Conservation (phyloP, 192 early-diverging fungal species). For the Linderina pennispora region DNA sequence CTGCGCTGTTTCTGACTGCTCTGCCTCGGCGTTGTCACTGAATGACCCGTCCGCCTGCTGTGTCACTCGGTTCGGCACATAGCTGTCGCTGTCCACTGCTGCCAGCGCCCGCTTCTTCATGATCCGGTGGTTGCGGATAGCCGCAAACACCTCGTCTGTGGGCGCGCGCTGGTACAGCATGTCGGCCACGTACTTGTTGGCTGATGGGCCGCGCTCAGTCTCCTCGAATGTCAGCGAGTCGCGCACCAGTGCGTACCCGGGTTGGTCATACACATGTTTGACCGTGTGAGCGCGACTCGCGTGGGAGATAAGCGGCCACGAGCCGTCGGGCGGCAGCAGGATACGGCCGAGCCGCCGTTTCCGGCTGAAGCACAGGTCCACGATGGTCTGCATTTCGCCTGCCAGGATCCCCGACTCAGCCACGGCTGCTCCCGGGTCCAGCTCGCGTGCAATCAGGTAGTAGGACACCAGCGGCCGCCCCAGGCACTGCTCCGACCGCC, state of each 20-base stretch:
- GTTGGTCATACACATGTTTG: slow-evolving; percentile 33
- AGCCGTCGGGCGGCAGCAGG: slow-evolving; percentile 55
- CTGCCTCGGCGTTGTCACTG: slow-evolving; percentile 16
- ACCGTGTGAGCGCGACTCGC: slow-evolving; percentile 39
- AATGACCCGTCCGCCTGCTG: not conserved
- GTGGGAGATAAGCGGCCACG: slow-evolving; percentile 75
- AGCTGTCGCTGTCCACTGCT: slow-evolving; percentile 39
- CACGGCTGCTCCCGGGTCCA: slow-evolving; percentile 39
- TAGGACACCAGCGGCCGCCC: slow-evolving; percentile 41
- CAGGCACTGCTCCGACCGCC: slow-evolving; percentile 28
- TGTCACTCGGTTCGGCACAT: slow-evolving; percentile 19
- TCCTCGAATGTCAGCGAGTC: slow-evolving; percentile 57
- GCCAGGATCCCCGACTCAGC: slow-evolving; percentile 40
- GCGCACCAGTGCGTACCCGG: slow-evolving; percentile 54
- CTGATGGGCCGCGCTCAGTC: slow-evolving; percentile 42
- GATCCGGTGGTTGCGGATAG: slow-evolving; percentile 50
- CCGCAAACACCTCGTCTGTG: slow-evolving; percentile 63
- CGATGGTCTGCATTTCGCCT: slow-evolving; percentile 39
- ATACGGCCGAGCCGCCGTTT: slow-evolving; percentile 44
- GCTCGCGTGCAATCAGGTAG: slow-evolving; percentile 35
- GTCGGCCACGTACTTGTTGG: slow-evolving; percentile 57
- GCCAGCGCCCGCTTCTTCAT: slow-evolving; percentile 36
- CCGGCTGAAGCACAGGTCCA: slow-evolving; percentile 41
- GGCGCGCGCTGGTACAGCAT: slow-evolving; percentile 67
- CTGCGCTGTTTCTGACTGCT: slow-evolving; percentile 26